phyloP scores from a whole-genome alignment of 1,284 basidiomycete genomes.

The Marasmius oreades region DNA sequence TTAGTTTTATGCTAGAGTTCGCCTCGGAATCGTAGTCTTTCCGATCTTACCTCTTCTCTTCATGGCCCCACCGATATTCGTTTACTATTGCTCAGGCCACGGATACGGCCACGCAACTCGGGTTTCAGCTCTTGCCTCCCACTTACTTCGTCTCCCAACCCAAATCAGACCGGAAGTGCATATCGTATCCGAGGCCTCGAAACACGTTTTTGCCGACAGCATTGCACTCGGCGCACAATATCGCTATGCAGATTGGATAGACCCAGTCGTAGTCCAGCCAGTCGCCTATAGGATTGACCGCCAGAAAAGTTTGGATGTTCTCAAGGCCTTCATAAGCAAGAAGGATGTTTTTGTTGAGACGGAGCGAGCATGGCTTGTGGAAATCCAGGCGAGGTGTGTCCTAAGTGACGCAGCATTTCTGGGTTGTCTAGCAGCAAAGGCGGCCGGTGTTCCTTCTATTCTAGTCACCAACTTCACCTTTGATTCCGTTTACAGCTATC shows the following conservation, averaged over 20 bases:
- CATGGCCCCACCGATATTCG: neutral
- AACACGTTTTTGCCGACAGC: conserved; percentile 61
- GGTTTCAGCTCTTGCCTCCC: conserved; percentile 63
- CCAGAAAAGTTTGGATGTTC: conserved; percentile 59
- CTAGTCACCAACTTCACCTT: conserved; percentile 81
- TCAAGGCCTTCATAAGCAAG: conserved; percentile 52
- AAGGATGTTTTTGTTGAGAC: conserved; percentile 53
- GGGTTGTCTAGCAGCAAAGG: conserved; percentile 61
- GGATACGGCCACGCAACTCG: conserved; percentile 75
- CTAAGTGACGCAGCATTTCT: conserved; percentile 72
- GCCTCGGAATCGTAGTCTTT: neutral
- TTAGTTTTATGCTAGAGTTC: neutral
- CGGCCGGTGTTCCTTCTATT: conserved; percentile 59
- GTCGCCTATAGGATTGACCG: conserved; percentile 72
- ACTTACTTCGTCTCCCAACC: conserved; percentile 43
- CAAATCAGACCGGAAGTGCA: conserved; percentile 41
- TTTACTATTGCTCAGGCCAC: conserved; percentile 72
- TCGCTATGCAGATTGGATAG: conserved; percentile 59
- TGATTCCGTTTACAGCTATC: conserved; percentile 77
- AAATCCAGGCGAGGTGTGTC: conserved; percentile 54
- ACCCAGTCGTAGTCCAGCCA: conserved; percentile 72
- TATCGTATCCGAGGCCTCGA: conserved; percentile 67
- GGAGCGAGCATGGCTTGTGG: conserved; percentile 57
- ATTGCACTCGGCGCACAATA: conserved; percentile 57
- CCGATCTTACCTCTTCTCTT: neutral